These are phyloP conservation scores for Leccinum barrowsii DNA, from an alignment of 768 basidiomycete genomes.

Conservation along the genomic window DNA sequence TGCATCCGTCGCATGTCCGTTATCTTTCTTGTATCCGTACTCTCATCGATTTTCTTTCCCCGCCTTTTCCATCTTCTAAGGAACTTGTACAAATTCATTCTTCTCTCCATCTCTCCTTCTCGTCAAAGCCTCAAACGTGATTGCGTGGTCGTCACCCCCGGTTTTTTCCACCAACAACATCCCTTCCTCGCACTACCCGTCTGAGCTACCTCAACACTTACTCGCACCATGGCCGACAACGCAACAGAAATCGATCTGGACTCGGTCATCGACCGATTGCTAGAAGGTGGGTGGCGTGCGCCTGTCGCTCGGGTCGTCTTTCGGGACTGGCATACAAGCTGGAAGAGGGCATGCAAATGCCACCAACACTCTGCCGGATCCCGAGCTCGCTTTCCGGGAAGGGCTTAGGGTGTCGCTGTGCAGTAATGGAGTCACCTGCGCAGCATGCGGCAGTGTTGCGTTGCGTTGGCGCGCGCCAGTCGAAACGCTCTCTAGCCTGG, in stretches of 20 bases:
- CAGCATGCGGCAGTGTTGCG: slow-evolving; percentile 19
- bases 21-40: slow-evolving; percentile 34
- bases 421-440: not conserved
- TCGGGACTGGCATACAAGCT: slow-evolving; percentile 6
- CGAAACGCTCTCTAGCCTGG: slow-evolving; percentile 4
- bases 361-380: not conserved
- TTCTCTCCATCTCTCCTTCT: slow-evolving; percentile 2
- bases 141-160: slow-evolving; percentile 12
- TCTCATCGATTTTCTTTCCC: slow-evolving; percentile 31
- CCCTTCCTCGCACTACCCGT: slow-evolving; percentile 16
- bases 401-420: slow-evolving; percentile 10
- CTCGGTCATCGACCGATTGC: slow-evolving; percentile 96
- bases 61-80: slow-evolving; percentile 12
- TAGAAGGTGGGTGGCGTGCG: slow-evolving; percentile 78
- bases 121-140: slow-evolving; percentile 21
- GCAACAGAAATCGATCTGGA: slow-evolving; percentile 96
- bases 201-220: slow-evolving; percentile 14
- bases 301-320: slow-evolving; percentile 22
- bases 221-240: slow-evolving; percentile 64
- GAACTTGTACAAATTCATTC: slow-evolving; percentile 6
- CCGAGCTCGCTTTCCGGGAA: not conserved
- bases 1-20: slow-evolving; percentile 29
- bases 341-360: not conserved
- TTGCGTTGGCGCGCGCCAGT: slow-evolving; percentile 1
- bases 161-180: slow-evolving; percentile 27